These are phyloP conservation scores for Aspergillus steynii DNA, from an alignment of 495 filamentous ascomycete genomes.

Conservation along the genomic window DNA sequence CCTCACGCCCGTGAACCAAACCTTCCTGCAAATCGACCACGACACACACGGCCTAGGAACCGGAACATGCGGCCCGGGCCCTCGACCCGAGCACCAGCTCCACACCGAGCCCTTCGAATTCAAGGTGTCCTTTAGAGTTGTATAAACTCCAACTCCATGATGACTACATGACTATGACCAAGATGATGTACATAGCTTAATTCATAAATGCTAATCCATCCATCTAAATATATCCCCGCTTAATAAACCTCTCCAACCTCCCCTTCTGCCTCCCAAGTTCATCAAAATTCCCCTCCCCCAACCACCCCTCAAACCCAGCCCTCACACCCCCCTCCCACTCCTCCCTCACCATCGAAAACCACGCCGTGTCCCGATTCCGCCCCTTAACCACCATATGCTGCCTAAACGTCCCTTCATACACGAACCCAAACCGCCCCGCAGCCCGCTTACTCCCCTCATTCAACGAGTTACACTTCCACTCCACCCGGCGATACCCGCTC, in stretches of 20 bases:
- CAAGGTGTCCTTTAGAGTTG: not conserved
- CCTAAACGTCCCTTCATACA: constrained; percentile 53
- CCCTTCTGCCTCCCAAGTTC: constrained; percentile 42
- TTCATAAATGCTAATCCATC: too few relatives aligned
- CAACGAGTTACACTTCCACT: constrained; percentile 58
- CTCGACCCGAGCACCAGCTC: not conserved
- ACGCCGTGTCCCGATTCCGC: constrained; percentile 54
- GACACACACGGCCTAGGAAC: constrained; percentile 58
- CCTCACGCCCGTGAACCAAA: constrained; percentile 50
- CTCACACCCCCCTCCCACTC: constrained; percentile 53
- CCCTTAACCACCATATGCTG: constrained; percentile 60
- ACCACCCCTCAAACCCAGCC: constrained; percentile 47
- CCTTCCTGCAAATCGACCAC: constrained; percentile 57
- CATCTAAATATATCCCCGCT: not conserved
- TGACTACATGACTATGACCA: too few relatives aligned
- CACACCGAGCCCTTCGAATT: not conserved
- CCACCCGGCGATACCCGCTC: constrained; percentile 50
- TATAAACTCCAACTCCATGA: not conserved
- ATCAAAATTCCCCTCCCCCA: constrained; percentile 49
- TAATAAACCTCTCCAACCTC: constrained; percentile 31
- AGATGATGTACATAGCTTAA: too few relatives aligned
- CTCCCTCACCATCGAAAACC: constrained; percentile 51
- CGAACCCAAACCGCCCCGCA: constrained; percentile 54
- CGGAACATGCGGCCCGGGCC: not conserved
- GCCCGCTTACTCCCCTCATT: constrained; percentile 50